Evolutionary conservation across 495 filamentous ascomycete species (phyloP), one percentile per base, ranked within the genome.

Genomic region (Extremus antarcticus): DNA sequence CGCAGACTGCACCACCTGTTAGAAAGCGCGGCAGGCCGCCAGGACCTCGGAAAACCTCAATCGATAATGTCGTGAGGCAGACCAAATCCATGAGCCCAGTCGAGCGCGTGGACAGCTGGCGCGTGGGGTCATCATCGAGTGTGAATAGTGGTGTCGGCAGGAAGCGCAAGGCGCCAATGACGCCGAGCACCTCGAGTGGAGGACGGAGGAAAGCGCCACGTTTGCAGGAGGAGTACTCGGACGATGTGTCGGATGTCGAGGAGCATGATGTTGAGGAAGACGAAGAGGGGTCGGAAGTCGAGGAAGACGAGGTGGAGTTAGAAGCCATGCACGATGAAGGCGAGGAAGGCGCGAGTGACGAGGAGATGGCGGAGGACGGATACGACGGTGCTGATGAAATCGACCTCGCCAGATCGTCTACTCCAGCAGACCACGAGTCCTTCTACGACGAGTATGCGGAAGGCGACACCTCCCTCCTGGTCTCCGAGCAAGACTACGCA

Each of bases 81-180:
- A 47, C 43, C 32, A 50, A 39, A 29, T 62, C 56, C 20, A 64
- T 68, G 66, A 68, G 57, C 29, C 64, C 64, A 0, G 23, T 52
- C 29, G 52, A 57, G 4, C 53, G 58, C 21, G 54, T 66, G 1
- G 41, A 52, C 22, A 54, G 29, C 39, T 64, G 63, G 66, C 19
- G 59, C 7, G 10, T 58, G 22, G 48, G 19, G 11, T 61, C 62
- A 17, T 51, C 61, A 15, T 35, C 19, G 24, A 29, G 16, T 15
- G 45, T 4, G 23, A 43, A 9, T 16, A 45, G 24, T 13, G 4
- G 25, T 7, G 35, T 16, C 19, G 56, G 56, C 8, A 17, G 29
- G 20, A 54, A 61, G 40, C 49, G 58, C 21, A 52, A 54, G 43
- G 19, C 25, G 49, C 7, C 45, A 15, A 17, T 32, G 32, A 58